Evolutionary conservation across 2,329 filamentous ascomycete genomes (phyloP).

Genomic region (Ilyonectria mors-panacis): DNA sequence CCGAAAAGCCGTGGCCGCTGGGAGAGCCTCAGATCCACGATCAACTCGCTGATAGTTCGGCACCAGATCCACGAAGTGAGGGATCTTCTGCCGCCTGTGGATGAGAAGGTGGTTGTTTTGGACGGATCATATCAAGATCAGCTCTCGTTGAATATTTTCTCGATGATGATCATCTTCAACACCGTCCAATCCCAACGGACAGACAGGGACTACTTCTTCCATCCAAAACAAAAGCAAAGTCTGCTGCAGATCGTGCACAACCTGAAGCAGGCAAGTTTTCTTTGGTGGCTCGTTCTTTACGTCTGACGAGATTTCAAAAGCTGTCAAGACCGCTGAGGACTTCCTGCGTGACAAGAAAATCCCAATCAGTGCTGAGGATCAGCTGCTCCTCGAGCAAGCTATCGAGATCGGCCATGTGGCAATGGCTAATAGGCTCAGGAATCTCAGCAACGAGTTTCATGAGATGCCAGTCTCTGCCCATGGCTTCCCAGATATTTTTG

Average conservation of each 20-base stretch:
- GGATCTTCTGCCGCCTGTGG: conserved; percentile 77
- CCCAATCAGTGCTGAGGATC: conserved; percentile 73
- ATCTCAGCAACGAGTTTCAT: conserved; percentile 77
- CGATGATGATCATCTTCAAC: conserved; percentile 88
- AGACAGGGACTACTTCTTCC: conserved; percentile 91
- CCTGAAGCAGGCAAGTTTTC: conserved; percentile 87
- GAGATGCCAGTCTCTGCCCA: conserved; percentile 83
- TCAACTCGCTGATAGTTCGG: conserved; percentile 87
- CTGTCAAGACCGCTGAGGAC: conserved; percentile 75
- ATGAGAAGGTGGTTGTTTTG: conserved; percentile 80
- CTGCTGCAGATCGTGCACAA: conserved; percentile 82
- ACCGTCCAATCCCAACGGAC: conserved; percentile 88
- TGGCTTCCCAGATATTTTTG: conserved; percentile 74
- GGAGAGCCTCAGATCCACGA: conserved; percentile 75
- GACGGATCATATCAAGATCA: conserved; percentile 90
- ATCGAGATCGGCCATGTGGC: conserved; percentile 76
- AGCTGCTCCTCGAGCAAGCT: conserved; percentile 71
- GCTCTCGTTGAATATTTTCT: conserved; percentile 86
- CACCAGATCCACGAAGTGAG: conserved; percentile 82
- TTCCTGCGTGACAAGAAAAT: conserved; percentile 78
- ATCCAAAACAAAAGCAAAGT: conserved; percentile 78
- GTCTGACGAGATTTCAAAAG: conserved; percentile 71
- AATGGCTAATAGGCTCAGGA: conserved; percentile 73
- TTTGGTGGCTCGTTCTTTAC: conserved; percentile 86
- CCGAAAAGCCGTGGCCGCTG: conserved; percentile 68